Percentiles rank a stretch among this genome's conserved stretches.
Conservation (phyloP, 1,139 yeast genomes). For the Lodderomyces jiufengensis region DNA sequence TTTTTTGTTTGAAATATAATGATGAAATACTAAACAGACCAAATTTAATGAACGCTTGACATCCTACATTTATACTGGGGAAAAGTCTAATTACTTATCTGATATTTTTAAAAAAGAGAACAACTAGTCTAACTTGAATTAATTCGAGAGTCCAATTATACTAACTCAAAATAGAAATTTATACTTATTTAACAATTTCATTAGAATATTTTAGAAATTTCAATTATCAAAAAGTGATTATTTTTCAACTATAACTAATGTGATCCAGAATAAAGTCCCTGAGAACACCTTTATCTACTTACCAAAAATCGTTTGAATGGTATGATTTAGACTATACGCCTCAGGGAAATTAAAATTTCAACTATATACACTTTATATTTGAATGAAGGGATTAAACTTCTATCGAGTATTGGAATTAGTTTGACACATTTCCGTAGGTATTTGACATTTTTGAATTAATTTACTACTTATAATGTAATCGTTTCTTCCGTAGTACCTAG, state of each 20-base stretch:
- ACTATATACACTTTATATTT: slow-evolving; percentile 11
- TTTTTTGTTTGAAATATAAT: slow-evolving; percentile 2
- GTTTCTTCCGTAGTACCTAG: too few species aligned
- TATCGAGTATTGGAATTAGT: slow-evolving; percentile 11
- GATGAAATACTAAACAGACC: slow-evolving; percentile 13
- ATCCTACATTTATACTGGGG: slow-evolving; percentile 12
- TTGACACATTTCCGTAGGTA: slow-evolving; percentile 5
- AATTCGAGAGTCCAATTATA: too few species aligned
- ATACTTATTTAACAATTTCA: too few species aligned
- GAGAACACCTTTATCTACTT: slow-evolving; percentile 17
- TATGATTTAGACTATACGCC: slow-evolving; percentile 18
- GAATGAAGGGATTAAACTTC: slow-evolving; percentile 6
- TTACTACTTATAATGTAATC: too few species aligned
- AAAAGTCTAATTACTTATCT: slow-evolving; percentile 12
- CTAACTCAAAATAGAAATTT: too few species aligned
- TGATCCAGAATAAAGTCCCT: slow-evolving; percentile 10
- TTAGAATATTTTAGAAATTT: too few species aligned
- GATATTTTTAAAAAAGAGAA: slow-evolving; percentile 1
- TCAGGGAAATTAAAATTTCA: slow-evolving; percentile 16
- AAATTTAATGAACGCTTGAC: slow-evolving; percentile 14
- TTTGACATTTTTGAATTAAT: too few species aligned
- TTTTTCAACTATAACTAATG: too few species aligned
- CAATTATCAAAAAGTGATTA: too few species aligned
- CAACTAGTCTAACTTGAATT: too few species aligned
- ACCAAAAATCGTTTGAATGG: slow-evolving; percentile 11